Conservation (phyloP, 108 stramenopile species). For the Nitzschia inconspicua region DNA sequence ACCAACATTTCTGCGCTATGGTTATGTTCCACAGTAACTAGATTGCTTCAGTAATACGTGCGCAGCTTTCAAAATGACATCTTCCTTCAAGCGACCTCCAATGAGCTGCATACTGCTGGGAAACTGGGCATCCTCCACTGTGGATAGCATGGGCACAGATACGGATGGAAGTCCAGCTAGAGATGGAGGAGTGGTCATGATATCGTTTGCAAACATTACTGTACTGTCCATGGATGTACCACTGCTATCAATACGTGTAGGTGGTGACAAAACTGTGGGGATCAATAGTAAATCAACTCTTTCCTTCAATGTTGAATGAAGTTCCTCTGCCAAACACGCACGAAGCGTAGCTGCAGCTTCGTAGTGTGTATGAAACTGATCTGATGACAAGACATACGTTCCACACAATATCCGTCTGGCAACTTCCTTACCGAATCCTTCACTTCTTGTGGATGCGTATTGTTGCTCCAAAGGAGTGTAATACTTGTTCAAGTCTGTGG, state of each 20-base stretch:
- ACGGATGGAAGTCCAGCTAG: slow-evolving; percentile 81
- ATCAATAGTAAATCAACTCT: slow-evolving; percentile 73
- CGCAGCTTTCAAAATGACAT: slow-evolving; percentile 41
- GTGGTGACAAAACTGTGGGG: slow-evolving; percentile 72
- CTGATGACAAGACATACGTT: slow-evolving; percentile 79
- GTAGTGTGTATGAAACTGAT: slow-evolving; percentile 84
- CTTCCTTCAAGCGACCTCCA: slow-evolving; percentile 47
- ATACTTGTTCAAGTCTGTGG: not conserved
- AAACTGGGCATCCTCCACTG: slow-evolving; percentile 7
- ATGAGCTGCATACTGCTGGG: slow-evolving; percentile 42
- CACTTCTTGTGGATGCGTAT: slow-evolving; percentile 58
- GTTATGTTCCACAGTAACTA: no score
- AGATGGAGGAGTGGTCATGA: slow-evolving; percentile 88
- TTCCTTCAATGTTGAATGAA: slow-evolving; percentile 46
- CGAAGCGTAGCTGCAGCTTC: slow-evolving; percentile 81
- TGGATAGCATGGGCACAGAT: slow-evolving; percentile 55
- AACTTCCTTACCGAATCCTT: slow-evolving; percentile 85
- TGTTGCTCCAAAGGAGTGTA: slow-evolving; percentile 57
- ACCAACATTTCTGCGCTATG: no score
- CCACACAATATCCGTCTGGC: slow-evolving; percentile 77
- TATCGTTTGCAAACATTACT: slow-evolving; percentile 83
- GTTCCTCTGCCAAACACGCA: slow-evolving; percentile 55
- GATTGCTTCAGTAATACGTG: slow-evolving; percentile 15
- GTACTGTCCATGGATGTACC: slow-evolving; percentile 42
- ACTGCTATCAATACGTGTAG: slow-evolving; percentile 28